These are phyloP conservation scores for Allium sativum DNA, from an alignment of 106 monocot genomes.

Conservation along the genomic window DNA sequence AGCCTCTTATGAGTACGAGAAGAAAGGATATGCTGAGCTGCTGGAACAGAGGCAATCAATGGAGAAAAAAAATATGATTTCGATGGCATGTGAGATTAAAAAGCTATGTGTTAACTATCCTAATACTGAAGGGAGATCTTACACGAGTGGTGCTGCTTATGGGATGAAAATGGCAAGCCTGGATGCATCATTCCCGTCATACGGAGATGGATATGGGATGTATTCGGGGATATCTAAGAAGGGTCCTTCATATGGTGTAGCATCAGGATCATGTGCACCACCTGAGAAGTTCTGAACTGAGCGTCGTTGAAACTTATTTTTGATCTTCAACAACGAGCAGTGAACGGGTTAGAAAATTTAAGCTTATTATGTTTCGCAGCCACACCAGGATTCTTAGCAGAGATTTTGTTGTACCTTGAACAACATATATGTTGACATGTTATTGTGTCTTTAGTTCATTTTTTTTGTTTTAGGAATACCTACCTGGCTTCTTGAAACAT, in stretches of 20 bases:
- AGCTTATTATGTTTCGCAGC: slow-evolving; percentile 11
- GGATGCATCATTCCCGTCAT: slow-evolving; percentile 39
- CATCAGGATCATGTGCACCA: slow-evolving; percentile 46
- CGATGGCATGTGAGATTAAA: slow-evolving; percentile 62
- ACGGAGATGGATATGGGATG: slow-evolving; percentile 44
- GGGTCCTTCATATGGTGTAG: slow-evolving; percentile 30
- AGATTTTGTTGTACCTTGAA: neutral
- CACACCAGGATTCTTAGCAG: slow-evolving; percentile 1
- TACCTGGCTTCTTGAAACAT: neutral
- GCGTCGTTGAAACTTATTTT: slow-evolving; percentile 24
- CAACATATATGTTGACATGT: neutral
- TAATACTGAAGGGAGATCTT: slow-evolving; percentile 24
- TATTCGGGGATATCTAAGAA: slow-evolving; percentile 34
- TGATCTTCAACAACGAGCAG: neutral
- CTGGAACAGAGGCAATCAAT: slow-evolving; percentile 50
- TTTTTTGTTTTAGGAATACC: neutral
- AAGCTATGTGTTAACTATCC: slow-evolving; percentile 34
- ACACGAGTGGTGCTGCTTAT: slow-evolving; percentile 31
- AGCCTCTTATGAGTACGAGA: slow-evolving; percentile 68
- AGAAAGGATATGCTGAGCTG: slow-evolving; percentile 59
- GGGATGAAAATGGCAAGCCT: slow-evolving; percentile 43
- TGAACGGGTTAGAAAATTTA: slow-evolving; percentile 13
- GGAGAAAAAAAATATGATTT: slow-evolving; percentile 58
- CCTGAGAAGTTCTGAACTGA: slow-evolving; percentile 41
- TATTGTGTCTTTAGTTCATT: neutral